Evolutionary conservation across 495 filamentous ascomycete species (phyloP).

Genomic region (Bathelium albidoporum): DNA sequence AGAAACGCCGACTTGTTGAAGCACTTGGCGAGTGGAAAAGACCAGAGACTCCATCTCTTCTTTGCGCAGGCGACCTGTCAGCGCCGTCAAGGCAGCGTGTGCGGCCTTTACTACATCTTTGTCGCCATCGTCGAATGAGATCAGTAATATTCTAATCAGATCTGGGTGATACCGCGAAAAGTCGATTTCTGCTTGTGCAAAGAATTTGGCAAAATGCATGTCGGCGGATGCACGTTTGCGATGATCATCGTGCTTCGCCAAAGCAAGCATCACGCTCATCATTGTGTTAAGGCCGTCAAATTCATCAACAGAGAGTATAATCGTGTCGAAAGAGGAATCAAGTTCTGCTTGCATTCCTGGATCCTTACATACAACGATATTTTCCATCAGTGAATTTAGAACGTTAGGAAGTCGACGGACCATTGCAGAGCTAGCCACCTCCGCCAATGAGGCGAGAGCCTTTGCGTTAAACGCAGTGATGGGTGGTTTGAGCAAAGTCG

Average conservation of each 20-base stretch:
- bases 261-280: conserved; percentile 80
- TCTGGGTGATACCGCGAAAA: conserved; percentile 92
- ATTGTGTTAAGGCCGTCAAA: conserved; percentile 88
- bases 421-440: conserved; percentile 82
- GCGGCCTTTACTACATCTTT: conserved; percentile 78
- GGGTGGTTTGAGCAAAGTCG: conserved; percentile 79
- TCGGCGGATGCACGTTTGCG: conserved; percentile 66
- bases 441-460: conserved; percentile 81
- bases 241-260: conserved; percentile 90
- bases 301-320: conserved; percentile 88
- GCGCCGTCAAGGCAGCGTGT: conserved; percentile 78
- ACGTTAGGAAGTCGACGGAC: conserved; percentile 79
- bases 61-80: conserved; percentile 83
- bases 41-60: conserved; percentile 98
- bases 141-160: conserved; percentile 75
- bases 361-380: conserved; percentile 69
- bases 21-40: conserved; percentile 67
- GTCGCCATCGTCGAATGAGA: conserved; percentile 85
- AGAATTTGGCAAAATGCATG: conserved; percentile 78
- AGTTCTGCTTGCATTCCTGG: conserved; percentile 65
- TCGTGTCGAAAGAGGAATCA: conserved; percentile 68
- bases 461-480: conserved; percentile 90
- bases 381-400: conserved; percentile 86
- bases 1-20: conserved; percentile 78
- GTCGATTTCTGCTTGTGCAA: conserved; percentile 67